Percentiles rank a stretch among this genome's conserved stretches.
These are phyloP conservation scores for Arabidopsis lyrata DNA, from an alignment of 441 rosid genomes.

Conservation along the genomic window DNA sequence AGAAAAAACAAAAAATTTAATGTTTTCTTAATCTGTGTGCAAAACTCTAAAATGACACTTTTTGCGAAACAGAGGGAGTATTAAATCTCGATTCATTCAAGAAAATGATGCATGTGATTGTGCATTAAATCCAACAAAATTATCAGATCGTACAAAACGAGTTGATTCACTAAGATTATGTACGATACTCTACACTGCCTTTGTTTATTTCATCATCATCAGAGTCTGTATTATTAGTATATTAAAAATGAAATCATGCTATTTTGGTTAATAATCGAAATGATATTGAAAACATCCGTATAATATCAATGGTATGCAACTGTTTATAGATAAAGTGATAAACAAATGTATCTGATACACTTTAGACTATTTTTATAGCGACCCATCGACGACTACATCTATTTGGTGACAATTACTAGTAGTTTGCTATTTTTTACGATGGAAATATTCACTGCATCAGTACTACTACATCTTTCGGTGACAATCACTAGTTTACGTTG, in stretches of 20 bases:
- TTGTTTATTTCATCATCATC: slow-evolving; percentile 6
- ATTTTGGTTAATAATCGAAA: not conserved
- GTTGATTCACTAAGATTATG: slow-evolving; percentile 43
- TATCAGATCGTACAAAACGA: slow-evolving; percentile 37
- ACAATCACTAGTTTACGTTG: too few relatives aligned
- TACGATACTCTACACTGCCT: slow-evolving; percentile 22
- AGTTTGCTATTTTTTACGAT: not conserved
- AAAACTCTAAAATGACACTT: too few relatives aligned
- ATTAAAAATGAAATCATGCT: not conserved
- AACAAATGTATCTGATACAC: slow-evolving; percentile 4
- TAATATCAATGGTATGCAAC: not conserved
- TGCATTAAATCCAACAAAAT: slow-evolving; percentile 22
- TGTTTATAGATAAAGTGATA: not conserved
- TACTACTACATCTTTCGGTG: too few relatives aligned
- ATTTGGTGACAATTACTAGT: not conserved
- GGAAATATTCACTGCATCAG: not conserved
- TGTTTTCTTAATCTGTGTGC: too few relatives aligned
- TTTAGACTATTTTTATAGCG: not conserved
- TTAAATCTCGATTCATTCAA: slow-evolving; percentile 1
- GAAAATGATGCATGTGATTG: slow-evolving; percentile 28
- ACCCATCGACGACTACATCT: not conserved
- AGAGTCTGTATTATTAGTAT: not conserved
- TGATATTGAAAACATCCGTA: not conserved
- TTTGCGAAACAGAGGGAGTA: too few relatives aligned
- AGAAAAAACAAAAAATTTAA: too few relatives aligned